Evolutionary conservation across 2,329 filamentous ascomycete genomes (phyloP).

Genomic region (Gnomoniopsis sp.): DNA sequence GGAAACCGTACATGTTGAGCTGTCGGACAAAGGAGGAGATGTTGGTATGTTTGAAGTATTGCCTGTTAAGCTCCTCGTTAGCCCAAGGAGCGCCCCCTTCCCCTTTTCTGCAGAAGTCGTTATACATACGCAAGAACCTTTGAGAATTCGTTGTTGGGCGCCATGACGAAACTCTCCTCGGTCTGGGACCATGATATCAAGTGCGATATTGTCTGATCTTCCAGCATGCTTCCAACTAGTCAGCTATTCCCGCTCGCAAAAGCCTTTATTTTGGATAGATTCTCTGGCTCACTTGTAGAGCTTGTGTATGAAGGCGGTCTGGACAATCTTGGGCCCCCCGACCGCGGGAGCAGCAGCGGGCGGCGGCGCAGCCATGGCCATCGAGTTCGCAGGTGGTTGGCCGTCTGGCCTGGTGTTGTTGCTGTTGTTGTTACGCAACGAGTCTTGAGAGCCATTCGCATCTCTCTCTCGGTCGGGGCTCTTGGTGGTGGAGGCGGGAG

Average conservation of each 20-base stretch:
- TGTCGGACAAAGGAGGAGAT: conserved; percentile 98
- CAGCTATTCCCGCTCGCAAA: conserved; percentile 21
- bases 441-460: conserved; percentile 34
- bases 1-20: conserved; percentile 99
- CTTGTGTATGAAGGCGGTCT: conserved; percentile 98
- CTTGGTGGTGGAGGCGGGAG: conserved; percentile 40
- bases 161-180: conserved; percentile 98
- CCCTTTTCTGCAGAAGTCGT: conserved; percentile 20
- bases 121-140: conserved; percentile 88
- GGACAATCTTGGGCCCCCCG: conserved; percentile 94
- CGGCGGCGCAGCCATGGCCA: conserved; percentile 49
- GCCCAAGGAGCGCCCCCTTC: conserved; percentile 13
- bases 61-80: conserved; percentile 48
- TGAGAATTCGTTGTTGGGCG: conserved; percentile 92
- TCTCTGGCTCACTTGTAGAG: conserved; percentile 93
- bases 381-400: conserved; percentile 27
- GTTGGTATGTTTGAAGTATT: conserved; percentile 99
- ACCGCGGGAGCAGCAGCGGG: conserved; percentile 65
- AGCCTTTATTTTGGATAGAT: no score
- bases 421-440: conserved; percentile 31
- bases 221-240: conserved; percentile 76
- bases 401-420: conserved; percentile 38
- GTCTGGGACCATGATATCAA: conserved; percentile 93
- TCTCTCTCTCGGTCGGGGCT: conserved; percentile 38
- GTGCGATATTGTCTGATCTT: conserved; percentile 89